These are phyloP conservation scores for Triglochin maritima DNA, from an alignment of 106 monocot species.

Conservation along the genomic window DNA sequence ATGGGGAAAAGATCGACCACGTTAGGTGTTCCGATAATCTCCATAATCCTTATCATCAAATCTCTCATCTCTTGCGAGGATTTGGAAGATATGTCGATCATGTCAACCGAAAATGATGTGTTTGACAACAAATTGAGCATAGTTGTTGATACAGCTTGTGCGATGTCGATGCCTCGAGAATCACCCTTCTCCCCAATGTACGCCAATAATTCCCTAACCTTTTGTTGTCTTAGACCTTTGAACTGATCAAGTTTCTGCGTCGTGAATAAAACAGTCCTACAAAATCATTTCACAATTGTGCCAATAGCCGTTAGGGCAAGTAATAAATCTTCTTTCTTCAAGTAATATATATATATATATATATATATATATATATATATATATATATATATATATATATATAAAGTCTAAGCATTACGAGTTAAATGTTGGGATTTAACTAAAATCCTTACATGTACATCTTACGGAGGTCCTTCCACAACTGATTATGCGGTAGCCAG, in stretches of 20 bases:
- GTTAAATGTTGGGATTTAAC: too few species aligned
- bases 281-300: too few species aligned
- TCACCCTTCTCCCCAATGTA: constrained; percentile 1
- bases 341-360: too few species aligned
- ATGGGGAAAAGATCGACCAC: constrained; percentile 29
- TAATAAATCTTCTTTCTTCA: too few species aligned
- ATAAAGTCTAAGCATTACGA: too few species aligned
- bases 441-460: constrained; percentile 1
- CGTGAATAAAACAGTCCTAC: not conserved
- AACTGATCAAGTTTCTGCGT: constrained; percentile 15
- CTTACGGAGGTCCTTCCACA: constrained; percentile 27
- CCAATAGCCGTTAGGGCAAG: too few species aligned
- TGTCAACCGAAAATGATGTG: constrained; percentile 12
- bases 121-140: constrained; percentile 9
- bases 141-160: constrained; percentile 3
- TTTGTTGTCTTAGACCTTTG: constrained; percentile 5
- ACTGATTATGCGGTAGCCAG: constrained; percentile 1
- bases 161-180: constrained; percentile 12
- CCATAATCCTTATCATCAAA: constrained; percentile 6
- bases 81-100: not conserved
- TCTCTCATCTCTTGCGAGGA: constrained; percentile 8
- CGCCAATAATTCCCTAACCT: constrained; percentile 17
- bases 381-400: too few species aligned
- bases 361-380: too few species aligned
- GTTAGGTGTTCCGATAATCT: constrained; percentile 19